phyloP scores from a whole-genome alignment of 1,139 yeast genomes.

The Zygosaccharomyces pseudobailii region DNA sequence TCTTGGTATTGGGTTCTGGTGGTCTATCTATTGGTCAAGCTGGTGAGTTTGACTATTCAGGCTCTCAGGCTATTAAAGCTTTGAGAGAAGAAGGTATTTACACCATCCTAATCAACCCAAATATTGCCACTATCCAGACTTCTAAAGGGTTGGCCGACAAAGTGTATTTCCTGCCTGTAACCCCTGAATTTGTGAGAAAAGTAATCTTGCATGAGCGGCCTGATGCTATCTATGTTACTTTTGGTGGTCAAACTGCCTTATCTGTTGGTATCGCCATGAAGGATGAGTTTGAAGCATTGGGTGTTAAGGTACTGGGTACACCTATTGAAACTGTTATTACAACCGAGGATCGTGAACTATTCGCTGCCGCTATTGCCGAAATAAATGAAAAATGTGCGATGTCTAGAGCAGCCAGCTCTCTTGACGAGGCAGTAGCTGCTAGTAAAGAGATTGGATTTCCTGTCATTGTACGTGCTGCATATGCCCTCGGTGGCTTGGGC shows the following conservation, averaged over 20 bases:
- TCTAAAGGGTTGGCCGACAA: slow-evolving; percentile 97
- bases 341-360: slow-evolving; percentile 95
- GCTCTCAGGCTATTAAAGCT: slow-evolving; percentile 92
- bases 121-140: slow-evolving; percentile 97
- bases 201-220: slow-evolving; percentile 94
- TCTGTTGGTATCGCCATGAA: slow-evolving; percentile 92
- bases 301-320: slow-evolving; percentile 95
- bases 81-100: slow-evolving; percentile 96
- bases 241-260: slow-evolving; percentile 98
- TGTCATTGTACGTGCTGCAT: slow-evolving; percentile 96
- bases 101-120: slow-evolving; percentile 93
- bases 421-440: slow-evolving; percentile 78
- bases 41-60: slow-evolving; percentile 98
- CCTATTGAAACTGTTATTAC: slow-evolving; percentile 93
- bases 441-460: slow-evolving; percentile 90
- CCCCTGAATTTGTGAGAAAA: slow-evolving; percentile 91
- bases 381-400: slow-evolving; percentile 92
- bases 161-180: slow-evolving; percentile 94
- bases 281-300: slow-evolving; percentile 87
- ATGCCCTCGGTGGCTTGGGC: slow-evolving; percentile 95
- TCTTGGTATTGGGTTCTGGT: slow-evolving; percentile 95
- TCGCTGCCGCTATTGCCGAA: slow-evolving; percentile 91
- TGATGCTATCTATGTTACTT: slow-evolving; percentile 93
- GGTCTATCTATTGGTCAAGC: slow-evolving; percentile 99
- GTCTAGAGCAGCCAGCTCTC: slow-evolving; percentile 76